Evolutionary conservation across 371 early-diverging fungal species (phyloP), one percentile per base, ranked within the genome.

Genomic region (Circinella minor): DNA sequence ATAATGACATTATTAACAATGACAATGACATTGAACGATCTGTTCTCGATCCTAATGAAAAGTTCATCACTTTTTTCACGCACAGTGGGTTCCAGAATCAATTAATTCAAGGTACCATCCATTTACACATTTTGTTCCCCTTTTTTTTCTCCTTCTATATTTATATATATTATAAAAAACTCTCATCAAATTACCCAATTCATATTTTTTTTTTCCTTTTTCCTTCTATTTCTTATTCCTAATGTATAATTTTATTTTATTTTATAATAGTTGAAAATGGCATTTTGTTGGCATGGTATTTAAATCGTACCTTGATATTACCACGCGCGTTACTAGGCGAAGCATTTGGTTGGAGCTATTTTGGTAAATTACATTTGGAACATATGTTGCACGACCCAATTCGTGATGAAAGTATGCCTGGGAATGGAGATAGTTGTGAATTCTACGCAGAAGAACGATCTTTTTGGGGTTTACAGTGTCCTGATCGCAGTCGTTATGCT

Each of bases 21-120:
- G 13, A 59, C 36, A 27, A 15, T 36, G 27, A 61, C 9, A 15
- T 51, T 49, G 46, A 34, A 55, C 38, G 20, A 66, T 18, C 61
- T 9, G 7, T 46, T 46, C 13, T 27, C 48, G 68, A 74, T 57
- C 67, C 76, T 14, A 60, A 81, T 39, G 85, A 82, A 69, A 80
- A 79, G 64, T 88, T 78, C 59, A 63, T 89, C 54, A 83, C 90
- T 1, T 90, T 87, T 62, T 78, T 86, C 37, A 86, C 88, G 3
- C 88, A 90, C 71, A 84, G 85, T 37, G 85, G 87, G 0, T 84
- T 90, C 65, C 86, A 88, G 63, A 88, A 88, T 66, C 90, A 90
- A 71, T 69, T 84, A 4, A 82, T 82, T 68, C 81, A 81, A 80
- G 82, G 85, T 81, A 75, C 51, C 27, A 27, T 27, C 27, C 27